Conservation (phyloP, 192 early-diverging fungal species). For the Backusella psychrophila region DNA sequence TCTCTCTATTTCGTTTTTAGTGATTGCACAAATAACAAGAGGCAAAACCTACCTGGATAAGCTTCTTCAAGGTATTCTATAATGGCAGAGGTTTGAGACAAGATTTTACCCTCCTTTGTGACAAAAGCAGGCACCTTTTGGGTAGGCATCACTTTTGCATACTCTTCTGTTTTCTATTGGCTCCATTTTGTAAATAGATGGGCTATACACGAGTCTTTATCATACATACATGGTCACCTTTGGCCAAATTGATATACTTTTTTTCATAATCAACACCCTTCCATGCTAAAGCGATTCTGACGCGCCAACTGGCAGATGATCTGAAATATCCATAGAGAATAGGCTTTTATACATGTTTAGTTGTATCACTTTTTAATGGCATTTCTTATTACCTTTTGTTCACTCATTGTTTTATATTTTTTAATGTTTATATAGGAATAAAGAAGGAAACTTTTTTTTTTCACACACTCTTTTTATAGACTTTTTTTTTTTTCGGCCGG, state of each 20-base stretch:
- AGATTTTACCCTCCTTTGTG: slow-evolving; percentile 46
- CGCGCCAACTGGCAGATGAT: slow-evolving; percentile 72
- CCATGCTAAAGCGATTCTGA: slow-evolving; percentile 70
- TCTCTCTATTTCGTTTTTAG: slow-evolving; percentile 16
- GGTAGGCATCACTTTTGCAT: slow-evolving; percentile 63
- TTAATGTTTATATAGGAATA: not conserved
- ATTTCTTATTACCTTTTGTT: not conserved
- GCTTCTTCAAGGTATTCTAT: slow-evolving; percentile 89
- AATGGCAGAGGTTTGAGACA: slow-evolving; percentile 78
- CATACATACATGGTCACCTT: slow-evolving; percentile 64
- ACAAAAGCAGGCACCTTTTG: slow-evolving; percentile 67
- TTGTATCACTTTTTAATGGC: too few relatives aligned
- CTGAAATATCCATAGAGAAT: slow-evolving; percentile 78
- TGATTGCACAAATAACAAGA: not conserved
- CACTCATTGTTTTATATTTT: not conserved
- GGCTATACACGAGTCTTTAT: not conserved
- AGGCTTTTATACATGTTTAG: not conserved
- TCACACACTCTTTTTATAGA: slow-evolving; percentile 5
- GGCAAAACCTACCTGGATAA: slow-evolving; percentile 40
- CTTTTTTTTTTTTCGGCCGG: not conserved
- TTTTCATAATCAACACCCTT: slow-evolving; percentile 75
- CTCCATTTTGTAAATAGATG: not conserved
- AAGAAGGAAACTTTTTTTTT: not conserved
- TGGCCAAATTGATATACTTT: slow-evolving; percentile 66
- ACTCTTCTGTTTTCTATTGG: slow-evolving; percentile 48